Base-by-base conservation (phyloP, 768 basidiomycete genomes). In the Russula brevipes region DNA sequence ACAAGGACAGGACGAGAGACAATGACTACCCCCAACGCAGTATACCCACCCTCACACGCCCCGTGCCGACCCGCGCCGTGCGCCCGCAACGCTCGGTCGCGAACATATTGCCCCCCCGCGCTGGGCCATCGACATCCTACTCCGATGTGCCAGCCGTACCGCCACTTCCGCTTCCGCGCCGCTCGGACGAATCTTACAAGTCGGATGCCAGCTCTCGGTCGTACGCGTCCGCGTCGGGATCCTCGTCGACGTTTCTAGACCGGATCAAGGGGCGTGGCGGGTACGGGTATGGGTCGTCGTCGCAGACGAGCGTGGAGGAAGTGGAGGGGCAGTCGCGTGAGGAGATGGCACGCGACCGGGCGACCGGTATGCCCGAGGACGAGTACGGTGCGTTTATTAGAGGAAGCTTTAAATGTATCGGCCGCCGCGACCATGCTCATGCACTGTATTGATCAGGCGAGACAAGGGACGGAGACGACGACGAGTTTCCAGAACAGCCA, bases 251-350 rank as follows among this genome's bases (percentile, higher is more conserved):
- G 7, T 70, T 78, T n/a, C 73, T 77, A 58, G 74, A 76, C 41
- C 70, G 78, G 57, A 73, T 76, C 68, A 75, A 72, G 38, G 54
- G 33, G 24, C 46, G 60, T 7, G 47, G 70, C 4, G 73, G 75
- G 41, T 73, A 76, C 63, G 61, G 24, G 55, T 56, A 33, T 46
- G 55, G 33, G 44, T 57, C 71, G 10, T 80, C 80, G 6, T 79
- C 80, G 2, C 73, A 74, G 46, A 79, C 79, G 38, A 81, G 78
- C 66, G 60, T 79, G n/a, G 79, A 78, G 36, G 77, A 80, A n/a
- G 74, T 76, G 39, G 65, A 70, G 35, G 69, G 71, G 36, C 36
- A 51, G 17, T 42, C 55, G 41, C 52, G 24, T 12, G 60, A 59
- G 60, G 47, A 39, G 46, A 14, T 24, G 14, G 11, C 64, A n/a